Conservation (phyloP, 2,329 filamentous ascomycete genomes). For the Cytospora piceae region DNA sequence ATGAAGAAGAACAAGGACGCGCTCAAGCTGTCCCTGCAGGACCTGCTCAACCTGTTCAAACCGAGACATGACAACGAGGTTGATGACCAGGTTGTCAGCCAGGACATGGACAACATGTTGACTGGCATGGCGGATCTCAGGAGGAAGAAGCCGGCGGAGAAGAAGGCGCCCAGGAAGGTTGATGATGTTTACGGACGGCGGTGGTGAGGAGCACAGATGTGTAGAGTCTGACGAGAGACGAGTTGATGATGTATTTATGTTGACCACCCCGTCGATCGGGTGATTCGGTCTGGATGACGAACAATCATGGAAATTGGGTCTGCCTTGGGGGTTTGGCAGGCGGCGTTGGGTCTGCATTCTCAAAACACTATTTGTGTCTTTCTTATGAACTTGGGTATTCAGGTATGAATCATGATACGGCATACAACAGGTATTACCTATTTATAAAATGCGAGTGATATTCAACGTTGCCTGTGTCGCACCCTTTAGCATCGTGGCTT, state of each 20-base stretch:
- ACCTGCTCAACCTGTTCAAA: conserved; percentile 89
- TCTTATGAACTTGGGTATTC: background rate
- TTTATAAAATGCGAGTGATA: background rate
- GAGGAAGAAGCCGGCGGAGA: conserved; percentile 36
- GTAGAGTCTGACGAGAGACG: background rate
- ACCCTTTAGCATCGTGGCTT: background rate
- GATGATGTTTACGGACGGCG: conserved; percentile 49
- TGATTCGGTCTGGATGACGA: background rate
- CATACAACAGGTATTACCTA: background rate
- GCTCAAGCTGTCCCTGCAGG: conserved; percentile 86
- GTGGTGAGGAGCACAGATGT: conserved; percentile 39
- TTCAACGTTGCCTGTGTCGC: background rate
- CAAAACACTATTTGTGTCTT: background rate
- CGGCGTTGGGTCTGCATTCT: background rate
- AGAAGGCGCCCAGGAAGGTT: conserved; percentile 39
- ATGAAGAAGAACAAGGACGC: conserved; percentile 67
- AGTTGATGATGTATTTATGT: conserved; percentile 10
- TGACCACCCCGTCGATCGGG: background rate
- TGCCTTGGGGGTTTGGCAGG: background rate
- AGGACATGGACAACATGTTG: conserved; percentile 34
- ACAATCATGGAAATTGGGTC: background rate
- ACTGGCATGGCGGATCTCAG: conserved; percentile 23
- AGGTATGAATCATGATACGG: background rate
- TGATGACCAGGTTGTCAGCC: conserved; percentile 27
- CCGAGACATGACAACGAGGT: conserved; percentile 47